Conservation (phyloP, 768 basidiomycete species). For the Tulasnella sp. region DNA sequence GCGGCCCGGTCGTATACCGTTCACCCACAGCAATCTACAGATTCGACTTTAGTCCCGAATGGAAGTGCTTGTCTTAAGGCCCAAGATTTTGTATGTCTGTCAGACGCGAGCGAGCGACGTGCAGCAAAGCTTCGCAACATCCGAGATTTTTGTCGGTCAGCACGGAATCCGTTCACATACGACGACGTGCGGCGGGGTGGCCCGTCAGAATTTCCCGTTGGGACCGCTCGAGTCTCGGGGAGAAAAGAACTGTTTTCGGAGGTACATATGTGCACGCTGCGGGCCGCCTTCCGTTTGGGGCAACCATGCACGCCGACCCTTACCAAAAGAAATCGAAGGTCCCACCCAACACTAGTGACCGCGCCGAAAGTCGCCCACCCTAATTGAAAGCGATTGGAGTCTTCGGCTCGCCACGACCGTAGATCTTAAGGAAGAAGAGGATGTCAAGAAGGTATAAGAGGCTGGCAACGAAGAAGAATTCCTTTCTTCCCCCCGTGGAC, state of each 20-base stretch:
- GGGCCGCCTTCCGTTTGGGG: background rate
- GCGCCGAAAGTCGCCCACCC: background rate
- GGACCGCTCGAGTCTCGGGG: background rate
- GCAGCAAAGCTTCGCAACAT: background rate
- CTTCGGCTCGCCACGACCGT: background rate
- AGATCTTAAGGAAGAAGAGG: background rate
- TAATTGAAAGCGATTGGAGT: background rate
- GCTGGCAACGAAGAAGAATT: background rate
- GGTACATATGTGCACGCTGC: background rate
- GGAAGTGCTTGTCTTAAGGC: background rate
- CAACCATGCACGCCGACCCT: background rate
- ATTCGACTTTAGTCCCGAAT: background rate
- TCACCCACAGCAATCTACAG: background rate
- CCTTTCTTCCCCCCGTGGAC: background rate
- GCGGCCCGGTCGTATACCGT: background rate
- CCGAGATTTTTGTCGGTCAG: background rate
- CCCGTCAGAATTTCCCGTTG: background rate
- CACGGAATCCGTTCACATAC: background rate
- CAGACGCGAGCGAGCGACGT: background rate
- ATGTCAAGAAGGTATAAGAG: slow-evolving; percentile 9
- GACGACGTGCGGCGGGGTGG: background rate
- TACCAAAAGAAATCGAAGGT: background rate
- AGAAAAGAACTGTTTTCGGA: background rate
- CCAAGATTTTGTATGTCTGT: background rate
- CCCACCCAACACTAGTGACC: background rate